Percentiles rank a stretch among this genome's conserved stretches.
These are phyloP conservation scores for Hypoxylon subgilvum DNA, from an alignment of 495 filamentous ascomycete genomes.

Conservation along the genomic window DNA sequence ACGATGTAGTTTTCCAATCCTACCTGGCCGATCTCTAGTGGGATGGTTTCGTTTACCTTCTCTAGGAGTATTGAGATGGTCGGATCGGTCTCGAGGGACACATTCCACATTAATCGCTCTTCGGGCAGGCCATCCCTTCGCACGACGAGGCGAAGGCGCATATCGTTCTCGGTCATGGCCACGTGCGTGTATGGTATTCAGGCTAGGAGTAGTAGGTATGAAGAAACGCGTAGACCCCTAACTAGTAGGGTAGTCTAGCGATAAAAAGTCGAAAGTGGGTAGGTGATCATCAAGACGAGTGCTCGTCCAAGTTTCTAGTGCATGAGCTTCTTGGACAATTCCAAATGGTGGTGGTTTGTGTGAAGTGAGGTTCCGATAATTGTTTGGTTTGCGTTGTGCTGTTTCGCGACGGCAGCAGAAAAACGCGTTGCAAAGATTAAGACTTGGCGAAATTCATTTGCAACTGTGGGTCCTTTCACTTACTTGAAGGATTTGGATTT, in stretches of 20 bases:
- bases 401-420: too few relatives aligned
- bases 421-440: too few relatives aligned
- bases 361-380: too few relatives aligned
- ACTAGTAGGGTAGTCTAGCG: too few relatives aligned
- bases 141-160: conserved; percentile 84
- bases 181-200: conserved; percentile 1
- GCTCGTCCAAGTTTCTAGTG: too few relatives aligned
- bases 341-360: too few relatives aligned
- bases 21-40: conserved; percentile 82
- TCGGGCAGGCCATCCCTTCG: conserved; percentile 81
- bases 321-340: too few relatives aligned
- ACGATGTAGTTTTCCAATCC: conserved; percentile 93
- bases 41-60: conserved; percentile 80
- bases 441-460: too few relatives aligned
- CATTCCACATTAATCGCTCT: conserved; percentile 75
- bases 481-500: background rate
- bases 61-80: conserved; percentile 85
- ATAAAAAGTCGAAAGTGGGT: too few relatives aligned
- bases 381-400: too few relatives aligned
- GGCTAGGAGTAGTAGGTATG: background rate
- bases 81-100: conserved; percentile 59
- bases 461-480: background rate
- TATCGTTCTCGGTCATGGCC: conserved; percentile 46
- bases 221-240: background rate
- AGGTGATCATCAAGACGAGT: too few relatives aligned